Evolutionary conservation across 106 monocot species (phyloP).

Genomic region (Ottelia alismoides): DNA sequence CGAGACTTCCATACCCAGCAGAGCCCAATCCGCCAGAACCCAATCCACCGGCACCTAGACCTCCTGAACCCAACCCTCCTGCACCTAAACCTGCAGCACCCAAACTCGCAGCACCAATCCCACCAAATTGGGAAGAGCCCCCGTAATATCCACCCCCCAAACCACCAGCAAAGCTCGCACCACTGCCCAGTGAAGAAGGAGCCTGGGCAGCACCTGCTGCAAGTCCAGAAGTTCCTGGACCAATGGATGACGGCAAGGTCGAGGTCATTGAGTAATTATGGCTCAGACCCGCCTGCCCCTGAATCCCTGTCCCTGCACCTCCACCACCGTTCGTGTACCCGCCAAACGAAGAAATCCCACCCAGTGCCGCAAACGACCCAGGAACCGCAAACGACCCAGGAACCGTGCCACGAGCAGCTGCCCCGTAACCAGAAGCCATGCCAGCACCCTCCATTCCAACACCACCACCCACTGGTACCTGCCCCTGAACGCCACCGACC

Average conservation of each 20-base stretch:
- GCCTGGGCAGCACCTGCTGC: slow-evolving; percentile 17
- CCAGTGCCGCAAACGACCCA: slow-evolving; percentile 15
- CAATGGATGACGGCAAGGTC: slow-evolving; percentile 9
- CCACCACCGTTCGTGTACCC: slow-evolving; percentile 12
- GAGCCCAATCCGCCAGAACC: slow-evolving; percentile 20
- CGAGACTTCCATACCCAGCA: slow-evolving; percentile 29
- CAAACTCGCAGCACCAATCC: too few species aligned
- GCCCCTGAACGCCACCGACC: too few species aligned
- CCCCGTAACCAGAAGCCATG: too few species aligned
- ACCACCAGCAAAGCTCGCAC: slow-evolving; percentile 6
- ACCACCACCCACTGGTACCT: too few species aligned
- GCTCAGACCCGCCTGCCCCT: slow-evolving; percentile 13
- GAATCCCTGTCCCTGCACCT: slow-evolving; percentile 3
- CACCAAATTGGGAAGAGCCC: too few species aligned
- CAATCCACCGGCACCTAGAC: too few species aligned
- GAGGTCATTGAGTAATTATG: slow-evolving; percentile 18
- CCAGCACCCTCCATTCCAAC: slow-evolving; percentile 8
- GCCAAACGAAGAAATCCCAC: slow-evolving; percentile 23
- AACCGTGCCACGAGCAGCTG: slow-evolving; percentile 3
- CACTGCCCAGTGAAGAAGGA: too few species aligned
- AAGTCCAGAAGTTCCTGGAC: slow-evolving; percentile 13
- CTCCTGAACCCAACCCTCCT: too few species aligned
- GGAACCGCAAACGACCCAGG: too few species aligned
- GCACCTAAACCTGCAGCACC: background rate
- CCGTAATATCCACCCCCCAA: slow-evolving; percentile 2